phyloP scores from a whole-genome alignment of 345 rosid genomes.

The Melastoma malabathricum region DNA sequence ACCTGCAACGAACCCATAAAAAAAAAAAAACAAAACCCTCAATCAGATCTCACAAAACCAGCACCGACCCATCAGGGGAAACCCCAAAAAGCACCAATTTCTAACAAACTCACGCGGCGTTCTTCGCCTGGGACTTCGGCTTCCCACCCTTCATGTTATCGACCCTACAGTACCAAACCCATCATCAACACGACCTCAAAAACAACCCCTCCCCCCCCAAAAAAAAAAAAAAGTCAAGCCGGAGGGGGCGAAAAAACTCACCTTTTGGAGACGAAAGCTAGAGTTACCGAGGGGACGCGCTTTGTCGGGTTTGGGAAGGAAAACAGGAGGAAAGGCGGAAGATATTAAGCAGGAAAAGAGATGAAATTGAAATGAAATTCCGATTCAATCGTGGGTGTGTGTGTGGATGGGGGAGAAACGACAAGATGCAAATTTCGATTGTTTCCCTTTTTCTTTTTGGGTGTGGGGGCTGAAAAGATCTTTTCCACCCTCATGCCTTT shows the following conservation, averaged over 20 bases:
- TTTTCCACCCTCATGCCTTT: too few species aligned
- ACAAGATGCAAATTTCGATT: too few species aligned
- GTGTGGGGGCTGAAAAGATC: too few species aligned
- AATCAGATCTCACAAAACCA: neutral
- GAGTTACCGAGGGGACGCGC: too few species aligned
- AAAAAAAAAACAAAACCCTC: neutral
- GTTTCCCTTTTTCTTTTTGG: too few species aligned
- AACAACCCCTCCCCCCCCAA: conserved; percentile 1
- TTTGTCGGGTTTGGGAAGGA: too few species aligned
- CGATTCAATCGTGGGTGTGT: conserved; percentile 40
- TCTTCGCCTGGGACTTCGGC: conserved; percentile 68
- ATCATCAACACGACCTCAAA: too few species aligned
- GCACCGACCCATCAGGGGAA: neutral
- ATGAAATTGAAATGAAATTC: conserved; percentile 56
- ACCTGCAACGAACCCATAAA: neutral
- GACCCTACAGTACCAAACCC: conserved; percentile 25
- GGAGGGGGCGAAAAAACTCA: too few species aligned
- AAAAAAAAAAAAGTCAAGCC: neutral
- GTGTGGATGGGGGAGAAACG: too few species aligned
- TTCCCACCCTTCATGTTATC: conserved; percentile 77
- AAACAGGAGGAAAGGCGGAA: too few species aligned
- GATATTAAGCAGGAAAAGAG: conserved; percentile 13
- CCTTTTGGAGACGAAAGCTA: too few species aligned
- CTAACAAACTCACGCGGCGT: conserved; percentile 38
- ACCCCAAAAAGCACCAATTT: neutral